phyloP scores from a whole-genome alignment of 768 basidiomycete genomes.

The Pleurotus giganteus region DNA sequence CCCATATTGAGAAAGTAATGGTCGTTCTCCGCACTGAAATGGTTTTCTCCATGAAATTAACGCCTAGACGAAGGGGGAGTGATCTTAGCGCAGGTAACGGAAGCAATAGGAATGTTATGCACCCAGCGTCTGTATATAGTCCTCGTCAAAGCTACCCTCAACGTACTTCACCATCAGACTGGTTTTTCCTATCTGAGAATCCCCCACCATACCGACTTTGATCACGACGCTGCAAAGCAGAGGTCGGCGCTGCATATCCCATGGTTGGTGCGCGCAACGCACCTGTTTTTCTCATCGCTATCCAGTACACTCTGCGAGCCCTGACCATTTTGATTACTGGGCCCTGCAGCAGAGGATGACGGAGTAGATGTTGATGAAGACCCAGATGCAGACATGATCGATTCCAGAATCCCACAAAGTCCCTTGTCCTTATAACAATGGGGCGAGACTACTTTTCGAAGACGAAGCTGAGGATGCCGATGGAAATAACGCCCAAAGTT shows the following conservation, averaged over 20 bases:
- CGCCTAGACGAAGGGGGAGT: constrained; percentile 48
- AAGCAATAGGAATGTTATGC: constrained; percentile 23
- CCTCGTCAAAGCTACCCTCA: constrained; percentile 97
- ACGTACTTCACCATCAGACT: constrained; percentile 99
- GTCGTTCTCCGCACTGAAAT: constrained; percentile 97
- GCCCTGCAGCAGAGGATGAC: constrained; percentile 40
- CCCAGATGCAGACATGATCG: constrained; percentile 48
- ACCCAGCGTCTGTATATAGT: constrained; percentile 99
- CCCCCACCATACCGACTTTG: constrained; percentile 99
- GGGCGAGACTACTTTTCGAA: not conserved
- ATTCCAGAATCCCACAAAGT: constrained; percentile 13
- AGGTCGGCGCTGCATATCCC: constrained; percentile 1
- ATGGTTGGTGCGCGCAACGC: constrained; percentile 11
- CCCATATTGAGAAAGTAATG: constrained; percentile 99
- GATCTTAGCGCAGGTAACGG: constrained; percentile 7
- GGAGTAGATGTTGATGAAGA: constrained; percentile 43
- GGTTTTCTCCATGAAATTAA: constrained; percentile 99
- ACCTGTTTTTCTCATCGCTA: constrained; percentile 78
- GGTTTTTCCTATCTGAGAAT: constrained; percentile 99
- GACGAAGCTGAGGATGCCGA: constrained; percentile 12
- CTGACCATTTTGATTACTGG: constrained; percentile 53
- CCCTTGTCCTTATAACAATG: too few relatives aligned
- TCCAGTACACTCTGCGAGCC: constrained; percentile 45
- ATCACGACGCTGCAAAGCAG: constrained; percentile 71
- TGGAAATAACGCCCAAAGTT: constrained; percentile 20